Conservation (phyloP, 495 filamentous ascomycete species). For the Choiromyces venosus region DNA sequence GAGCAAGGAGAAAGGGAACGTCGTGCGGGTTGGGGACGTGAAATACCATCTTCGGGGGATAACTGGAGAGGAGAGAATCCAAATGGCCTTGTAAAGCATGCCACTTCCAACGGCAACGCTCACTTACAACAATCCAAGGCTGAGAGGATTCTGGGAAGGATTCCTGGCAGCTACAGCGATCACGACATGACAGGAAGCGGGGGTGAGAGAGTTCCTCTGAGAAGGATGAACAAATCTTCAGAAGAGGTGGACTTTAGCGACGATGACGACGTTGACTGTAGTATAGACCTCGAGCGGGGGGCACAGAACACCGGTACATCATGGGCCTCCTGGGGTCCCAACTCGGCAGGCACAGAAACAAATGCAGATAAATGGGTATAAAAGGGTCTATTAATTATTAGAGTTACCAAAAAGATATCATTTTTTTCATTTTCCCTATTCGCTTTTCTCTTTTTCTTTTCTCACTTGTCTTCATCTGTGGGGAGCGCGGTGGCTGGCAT, state of each 20-base stretch:
- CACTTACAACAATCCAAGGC: slow-evolving; percentile 39
- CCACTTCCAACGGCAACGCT: slow-evolving; percentile 7
- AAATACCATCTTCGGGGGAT: slow-evolving; percentile 7
- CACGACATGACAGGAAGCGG: slow-evolving; percentile 5
- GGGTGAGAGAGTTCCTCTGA: slow-evolving; percentile 39
- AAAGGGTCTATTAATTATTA: neutral
- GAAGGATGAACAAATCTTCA: slow-evolving; percentile 31
- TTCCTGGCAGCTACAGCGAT: slow-evolving; percentile 41
- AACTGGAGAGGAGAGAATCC: slow-evolving; percentile 33
- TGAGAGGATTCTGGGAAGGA: slow-evolving; percentile 43
- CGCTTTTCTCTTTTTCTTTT: neutral
- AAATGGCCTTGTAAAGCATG: slow-evolving; percentile 31
- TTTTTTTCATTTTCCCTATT: neutral
- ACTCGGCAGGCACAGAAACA: neutral
- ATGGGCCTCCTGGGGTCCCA: neutral
- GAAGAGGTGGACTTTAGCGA: slow-evolving; percentile 33
- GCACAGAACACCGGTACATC: neutral
- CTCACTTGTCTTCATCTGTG: neutral
- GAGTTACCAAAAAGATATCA: neutral
- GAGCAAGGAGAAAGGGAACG: slow-evolving; percentile 55
- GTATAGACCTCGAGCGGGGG: slow-evolving; percentile 26
- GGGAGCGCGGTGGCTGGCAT: neutral
- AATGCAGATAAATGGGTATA: neutral
- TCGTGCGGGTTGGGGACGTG: slow-evolving; percentile 52
- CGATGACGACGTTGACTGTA: slow-evolving; percentile 39